Evolutionary conservation across 2,329 filamentous ascomycete species (phyloP).

Genomic region (Diaporthe sp.): DNA sequence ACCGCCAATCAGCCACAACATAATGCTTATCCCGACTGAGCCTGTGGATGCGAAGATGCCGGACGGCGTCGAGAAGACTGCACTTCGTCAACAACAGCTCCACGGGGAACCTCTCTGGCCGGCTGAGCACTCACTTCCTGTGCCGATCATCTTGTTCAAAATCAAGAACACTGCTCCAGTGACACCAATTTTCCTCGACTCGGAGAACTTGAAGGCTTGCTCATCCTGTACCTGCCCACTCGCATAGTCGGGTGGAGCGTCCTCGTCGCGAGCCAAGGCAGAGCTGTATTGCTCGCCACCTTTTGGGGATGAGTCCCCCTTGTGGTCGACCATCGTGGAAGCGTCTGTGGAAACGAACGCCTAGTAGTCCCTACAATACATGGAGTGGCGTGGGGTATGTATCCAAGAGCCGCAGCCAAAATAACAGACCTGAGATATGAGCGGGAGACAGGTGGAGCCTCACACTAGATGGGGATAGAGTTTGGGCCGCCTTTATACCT

Average conservation of each 20-base stretch:
- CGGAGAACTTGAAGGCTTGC: constrained; percentile 53
- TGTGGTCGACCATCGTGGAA: constrained; percentile 24
- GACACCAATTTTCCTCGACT: constrained; percentile 65
- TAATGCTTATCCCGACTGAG: constrained; percentile 61
- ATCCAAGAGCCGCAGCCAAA: neutral
- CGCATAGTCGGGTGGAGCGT: neutral
- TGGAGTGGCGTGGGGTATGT: neutral
- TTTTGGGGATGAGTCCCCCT: neutral
- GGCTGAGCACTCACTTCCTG: constrained; percentile 60
- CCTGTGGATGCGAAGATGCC: constrained; percentile 65
- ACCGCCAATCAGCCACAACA: constrained; percentile 55
- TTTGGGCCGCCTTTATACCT: constrained; percentile 20
- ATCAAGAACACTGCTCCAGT: constrained; percentile 68
- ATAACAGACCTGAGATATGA: neutral
- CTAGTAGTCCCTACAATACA: neutral
- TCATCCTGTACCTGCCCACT: constrained; percentile 37
- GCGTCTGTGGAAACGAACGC: no score
- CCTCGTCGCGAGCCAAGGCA: neutral
- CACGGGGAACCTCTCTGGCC: neutral
- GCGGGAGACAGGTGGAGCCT: neutral
- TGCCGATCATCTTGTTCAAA: constrained; percentile 71
- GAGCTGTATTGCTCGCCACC: constrained; percentile 7
- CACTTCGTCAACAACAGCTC: neutral
- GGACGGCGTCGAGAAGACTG: constrained; percentile 67
- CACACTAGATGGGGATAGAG: neutral